Evolutionary conservation across 345 rosid species (phyloP).

Genomic region (Sonneratia caseolaris): DNA sequence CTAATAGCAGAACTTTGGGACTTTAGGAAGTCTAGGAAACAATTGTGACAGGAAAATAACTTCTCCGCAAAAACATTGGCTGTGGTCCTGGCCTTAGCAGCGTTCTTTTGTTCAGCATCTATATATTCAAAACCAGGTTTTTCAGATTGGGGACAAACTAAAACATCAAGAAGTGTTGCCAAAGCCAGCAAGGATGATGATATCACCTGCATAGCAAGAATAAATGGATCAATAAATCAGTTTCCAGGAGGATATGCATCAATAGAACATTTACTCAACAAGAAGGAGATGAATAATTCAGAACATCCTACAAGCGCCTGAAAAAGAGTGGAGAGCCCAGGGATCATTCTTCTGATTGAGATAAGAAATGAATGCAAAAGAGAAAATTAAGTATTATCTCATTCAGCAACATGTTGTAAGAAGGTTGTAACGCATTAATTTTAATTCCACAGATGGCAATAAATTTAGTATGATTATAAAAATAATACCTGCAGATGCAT

Average conservation of each 20-base stretch:
- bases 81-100: constrained; percentile 61
- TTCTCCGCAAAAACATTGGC: constrained; percentile 71
- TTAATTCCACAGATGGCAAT: neutral
- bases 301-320: too few species aligned
- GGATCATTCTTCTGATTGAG: neutral
- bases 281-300: neutral
- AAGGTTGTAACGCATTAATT: neutral
- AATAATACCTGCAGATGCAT: constrained; percentile 81
- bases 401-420: neutral
- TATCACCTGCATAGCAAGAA: constrained; percentile 43
- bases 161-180: constrained; percentile 78
- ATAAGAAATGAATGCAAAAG: neutral
- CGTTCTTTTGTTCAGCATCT: constrained; percentile 49
- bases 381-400: neutral
- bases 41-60: constrained; percentile 57
- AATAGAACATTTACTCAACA: neutral
- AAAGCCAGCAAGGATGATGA: constrained; percentile 78
- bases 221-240: neutral
- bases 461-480: neutral
- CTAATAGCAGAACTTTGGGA: constrained; percentile 61
- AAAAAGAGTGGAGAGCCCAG: neutral
- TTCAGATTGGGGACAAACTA: constrained; percentile 37
- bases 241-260: neutral
- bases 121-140: constrained; percentile 50
- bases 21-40: constrained; percentile 66